Conservation (phyloP, 2,329 filamentous ascomycete species). For the Venturia aucupariae region DNA sequence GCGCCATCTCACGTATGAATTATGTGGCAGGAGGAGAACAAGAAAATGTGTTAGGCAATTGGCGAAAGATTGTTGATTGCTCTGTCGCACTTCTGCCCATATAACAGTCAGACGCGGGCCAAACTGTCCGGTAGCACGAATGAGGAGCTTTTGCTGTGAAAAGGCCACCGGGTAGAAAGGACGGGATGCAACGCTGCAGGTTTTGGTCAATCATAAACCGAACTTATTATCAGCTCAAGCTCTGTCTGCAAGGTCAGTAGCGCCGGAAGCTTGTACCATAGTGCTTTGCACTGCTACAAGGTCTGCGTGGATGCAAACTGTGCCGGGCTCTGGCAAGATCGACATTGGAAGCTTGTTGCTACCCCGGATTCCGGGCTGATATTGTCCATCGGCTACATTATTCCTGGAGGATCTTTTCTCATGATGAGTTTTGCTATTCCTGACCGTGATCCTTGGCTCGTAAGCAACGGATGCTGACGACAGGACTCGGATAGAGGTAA, state of each 20-base stretch:
- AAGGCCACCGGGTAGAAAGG: background rate
- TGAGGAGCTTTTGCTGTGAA: background rate
- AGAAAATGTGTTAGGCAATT: background rate
- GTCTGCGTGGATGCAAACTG: background rate
- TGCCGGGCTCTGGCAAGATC: background rate
- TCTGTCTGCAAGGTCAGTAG: background rate
- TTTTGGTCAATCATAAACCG: background rate
- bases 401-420: background rate
- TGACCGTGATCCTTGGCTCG: background rate
- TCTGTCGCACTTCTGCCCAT: background rate
- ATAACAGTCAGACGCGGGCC: background rate
- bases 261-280: background rate
- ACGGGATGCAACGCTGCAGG: background rate
- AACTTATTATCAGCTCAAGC: background rate
- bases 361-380: background rate
- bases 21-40: background rate
- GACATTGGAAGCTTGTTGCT: background rate
- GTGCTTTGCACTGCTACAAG: background rate
- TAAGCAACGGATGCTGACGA: background rate
- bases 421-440: background rate
- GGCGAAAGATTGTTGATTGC: background rate
- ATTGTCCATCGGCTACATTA: background rate
- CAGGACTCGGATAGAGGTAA: background rate
- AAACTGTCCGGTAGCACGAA: background rate
- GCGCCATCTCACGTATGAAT: constrained; percentile 9